A percentile compares a stretch with the other conserved stretches of the same genome.
Conservation (phyloP, 208 protist species). For the Acanthamoeba healyi region DNA sequence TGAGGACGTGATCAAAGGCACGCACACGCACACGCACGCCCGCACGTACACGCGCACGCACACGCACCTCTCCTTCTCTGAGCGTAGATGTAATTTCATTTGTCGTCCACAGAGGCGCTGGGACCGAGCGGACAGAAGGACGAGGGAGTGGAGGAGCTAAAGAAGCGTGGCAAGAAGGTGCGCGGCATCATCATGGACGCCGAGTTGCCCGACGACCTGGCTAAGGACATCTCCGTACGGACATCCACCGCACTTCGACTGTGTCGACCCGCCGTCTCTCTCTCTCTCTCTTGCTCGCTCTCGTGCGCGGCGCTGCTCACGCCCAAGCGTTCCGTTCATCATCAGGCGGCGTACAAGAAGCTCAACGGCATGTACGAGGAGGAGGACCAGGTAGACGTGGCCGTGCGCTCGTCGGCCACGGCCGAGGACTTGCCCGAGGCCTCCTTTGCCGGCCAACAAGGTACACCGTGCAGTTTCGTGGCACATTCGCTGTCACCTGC, state of each 20-base stretch:
- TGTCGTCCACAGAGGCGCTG: neutral
- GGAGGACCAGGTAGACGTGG: slow-evolving; percentile 69
- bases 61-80: neutral
- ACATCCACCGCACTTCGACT: neutral
- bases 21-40: no score
- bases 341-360: slow-evolving; percentile 62
- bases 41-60: no score
- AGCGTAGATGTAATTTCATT: neutral
- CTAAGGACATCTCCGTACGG: slow-evolving; percentile 23
- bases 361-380: slow-evolving; percentile 44
- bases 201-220: slow-evolving; percentile 40
- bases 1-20: slow-evolving; percentile 21
- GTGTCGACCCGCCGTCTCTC: neutral
- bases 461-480: neutral
- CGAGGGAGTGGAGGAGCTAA: slow-evolving; percentile 39
- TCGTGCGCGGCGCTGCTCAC: no score
- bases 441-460: slow-evolving; percentile 83
- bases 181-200: slow-evolving; percentile 6
- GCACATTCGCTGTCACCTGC: no score
- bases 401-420: slow-evolving; percentile 84
- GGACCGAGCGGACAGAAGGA: slow-evolving; percentile 26
- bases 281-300: no score
- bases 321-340: neutral
- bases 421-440: slow-evolving; percentile 85
- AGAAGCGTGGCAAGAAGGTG: slow-evolving; percentile 8